Evolutionary conservation across 2,329 filamentous ascomycete species (phyloP).

Genomic region (Talaromyces rugulosus): DNA sequence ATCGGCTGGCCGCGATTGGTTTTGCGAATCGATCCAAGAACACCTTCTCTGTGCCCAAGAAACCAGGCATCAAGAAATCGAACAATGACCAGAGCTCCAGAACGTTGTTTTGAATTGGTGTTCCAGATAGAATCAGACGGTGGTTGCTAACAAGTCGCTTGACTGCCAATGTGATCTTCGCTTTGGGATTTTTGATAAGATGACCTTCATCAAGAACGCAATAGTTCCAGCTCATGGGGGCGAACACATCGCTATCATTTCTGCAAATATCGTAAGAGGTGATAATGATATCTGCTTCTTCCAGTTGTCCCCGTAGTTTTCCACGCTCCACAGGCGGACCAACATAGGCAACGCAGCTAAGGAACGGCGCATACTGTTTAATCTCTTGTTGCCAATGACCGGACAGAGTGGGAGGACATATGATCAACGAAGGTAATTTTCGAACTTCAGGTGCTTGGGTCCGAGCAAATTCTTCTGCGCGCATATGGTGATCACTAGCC

Average conservation of each 20-base stretch:
- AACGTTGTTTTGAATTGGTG: slow-evolving; percentile 97
- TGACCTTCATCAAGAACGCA: slow-evolving; percentile 96
- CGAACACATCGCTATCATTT: slow-evolving; percentile 84
- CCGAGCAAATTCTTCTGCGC: slow-evolving; percentile 83
- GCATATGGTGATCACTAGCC: slow-evolving; percentile 91
- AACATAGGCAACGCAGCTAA: slow-evolving; percentile 84
- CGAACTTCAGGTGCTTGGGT: slow-evolving; percentile 74
- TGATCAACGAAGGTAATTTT: slow-evolving; percentile 82
- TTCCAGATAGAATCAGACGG: slow-evolving; percentile 90
- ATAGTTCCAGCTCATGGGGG: slow-evolving; percentile 90
- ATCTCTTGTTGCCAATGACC: slow-evolving; percentile 99
- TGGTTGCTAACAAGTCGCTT: slow-evolving; percentile 90
- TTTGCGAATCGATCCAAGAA: slow-evolving; percentile 94
- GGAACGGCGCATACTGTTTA: slow-evolving; percentile 89
- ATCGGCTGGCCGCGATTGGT: slow-evolving; percentile 88
- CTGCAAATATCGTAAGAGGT: slow-evolving; percentile 98
- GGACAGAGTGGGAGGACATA: slow-evolving; percentile 92
- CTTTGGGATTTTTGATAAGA: slow-evolving; percentile 97
- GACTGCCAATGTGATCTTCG: slow-evolving; percentile 90
- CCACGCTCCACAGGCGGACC: slow-evolving; percentile 79
- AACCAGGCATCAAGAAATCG: slow-evolving; percentile 98
- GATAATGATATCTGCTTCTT: slow-evolving; percentile 83
- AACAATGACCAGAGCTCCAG: slow-evolving; percentile 96
- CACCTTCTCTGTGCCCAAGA: slow-evolving; percentile 93
- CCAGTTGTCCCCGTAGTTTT: slow-evolving; percentile 64